A percentile compares a stretch with the other conserved stretches of the same genome.
phyloP scores from a whole-genome alignment of 306 rosid species.

The Lotus japonicus region DNA sequence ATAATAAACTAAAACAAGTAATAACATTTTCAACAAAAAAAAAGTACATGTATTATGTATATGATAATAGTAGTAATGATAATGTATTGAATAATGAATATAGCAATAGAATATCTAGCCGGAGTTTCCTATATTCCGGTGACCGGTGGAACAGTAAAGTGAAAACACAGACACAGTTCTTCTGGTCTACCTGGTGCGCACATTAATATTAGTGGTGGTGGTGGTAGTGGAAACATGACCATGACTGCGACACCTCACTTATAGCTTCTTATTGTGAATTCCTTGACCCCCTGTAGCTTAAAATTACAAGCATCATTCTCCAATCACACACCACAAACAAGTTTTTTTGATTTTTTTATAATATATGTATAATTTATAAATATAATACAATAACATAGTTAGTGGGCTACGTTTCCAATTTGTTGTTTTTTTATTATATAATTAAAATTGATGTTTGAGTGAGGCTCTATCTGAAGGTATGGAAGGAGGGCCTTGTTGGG shows the following conservation, averaged over 20 bases:
- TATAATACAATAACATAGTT: not conserved
- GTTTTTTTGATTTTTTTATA: not conserved
- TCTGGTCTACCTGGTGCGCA: conserved; percentile 54
- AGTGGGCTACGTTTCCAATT: not conserved
- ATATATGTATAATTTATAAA: not conserved
- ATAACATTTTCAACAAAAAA: not conserved
- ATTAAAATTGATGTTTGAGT: conserved; percentile 16
- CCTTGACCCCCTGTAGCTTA: conserved; percentile 48
- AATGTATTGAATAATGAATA: too few species aligned
- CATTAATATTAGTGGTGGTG: conserved; percentile 30
- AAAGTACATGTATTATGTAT: too few species aligned
- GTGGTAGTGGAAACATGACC: conserved; percentile 55
- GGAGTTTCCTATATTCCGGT: conserved; percentile 3
- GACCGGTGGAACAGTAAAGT: not conserved
- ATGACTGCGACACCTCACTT: conserved; percentile 24
- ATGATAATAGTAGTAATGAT: too few species aligned
- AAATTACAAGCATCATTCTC: conserved; percentile 11
- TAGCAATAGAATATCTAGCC: too few species aligned
- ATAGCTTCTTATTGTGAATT: conserved; percentile 20
- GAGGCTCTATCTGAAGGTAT: conserved; percentile 42
- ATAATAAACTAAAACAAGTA: not conserved
- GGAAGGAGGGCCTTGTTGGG: conserved; percentile 25
- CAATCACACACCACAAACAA: conserved; percentile 22
- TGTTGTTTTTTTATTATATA: conserved; percentile 3
- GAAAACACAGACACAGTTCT: not conserved